These are phyloP conservation scores for Phylloporus sp. DNA, from an alignment of 768 basidiomycete species.

Conservation along the genomic window DNA sequence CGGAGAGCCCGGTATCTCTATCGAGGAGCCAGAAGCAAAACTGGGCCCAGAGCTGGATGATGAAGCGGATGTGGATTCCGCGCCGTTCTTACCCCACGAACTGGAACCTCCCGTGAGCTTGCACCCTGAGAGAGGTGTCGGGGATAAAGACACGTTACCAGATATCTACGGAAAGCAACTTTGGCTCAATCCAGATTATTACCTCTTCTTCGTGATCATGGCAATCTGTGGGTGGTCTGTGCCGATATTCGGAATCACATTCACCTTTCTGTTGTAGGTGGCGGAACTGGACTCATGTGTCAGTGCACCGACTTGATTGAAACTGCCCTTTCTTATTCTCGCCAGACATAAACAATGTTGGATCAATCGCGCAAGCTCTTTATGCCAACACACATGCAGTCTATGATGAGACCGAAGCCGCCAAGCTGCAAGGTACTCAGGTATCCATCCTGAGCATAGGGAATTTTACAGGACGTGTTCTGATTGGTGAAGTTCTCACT, in stretches of 20 bases:
- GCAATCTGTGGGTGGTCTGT: conserved; percentile 46
- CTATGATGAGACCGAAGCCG: conserved; percentile 64
- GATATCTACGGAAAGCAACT: conserved; percentile 56
- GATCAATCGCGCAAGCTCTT: conserved; percentile 67
- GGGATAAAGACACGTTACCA: conserved; percentile 32
- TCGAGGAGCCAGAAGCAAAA: conserved; percentile 16
- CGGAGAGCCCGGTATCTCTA: conserved; percentile 20
- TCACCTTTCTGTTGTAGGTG: conserved; percentile 39
- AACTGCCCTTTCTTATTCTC: background rate
- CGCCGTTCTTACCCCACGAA: conserved; percentile 20
- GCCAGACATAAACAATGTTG: conserved; percentile 83
- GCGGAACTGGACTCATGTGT: conserved; percentile 79
- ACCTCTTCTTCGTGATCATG: conserved; percentile 54
- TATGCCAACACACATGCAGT: conserved; percentile 55
- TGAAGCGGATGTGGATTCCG: conserved; percentile 15
- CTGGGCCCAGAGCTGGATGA: conserved; percentile 11
- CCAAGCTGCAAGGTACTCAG: conserved; percentile 77
- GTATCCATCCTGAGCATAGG: conserved; percentile 80
- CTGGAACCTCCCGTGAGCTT: conserved; percentile 6
- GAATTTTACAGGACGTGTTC: conserved; percentile 75
- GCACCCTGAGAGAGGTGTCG: background rate
- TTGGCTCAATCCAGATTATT: conserved; percentile 55
- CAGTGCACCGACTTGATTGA: conserved; percentile 18
- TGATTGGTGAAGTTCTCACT: conserved; percentile 50
- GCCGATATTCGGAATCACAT: background rate